Percentiles rank a stretch among this genome's conserved stretches.
phyloP scores from a whole-genome alignment of 1,139 yeast genomes.

The Candida neerlandica region DNA sequence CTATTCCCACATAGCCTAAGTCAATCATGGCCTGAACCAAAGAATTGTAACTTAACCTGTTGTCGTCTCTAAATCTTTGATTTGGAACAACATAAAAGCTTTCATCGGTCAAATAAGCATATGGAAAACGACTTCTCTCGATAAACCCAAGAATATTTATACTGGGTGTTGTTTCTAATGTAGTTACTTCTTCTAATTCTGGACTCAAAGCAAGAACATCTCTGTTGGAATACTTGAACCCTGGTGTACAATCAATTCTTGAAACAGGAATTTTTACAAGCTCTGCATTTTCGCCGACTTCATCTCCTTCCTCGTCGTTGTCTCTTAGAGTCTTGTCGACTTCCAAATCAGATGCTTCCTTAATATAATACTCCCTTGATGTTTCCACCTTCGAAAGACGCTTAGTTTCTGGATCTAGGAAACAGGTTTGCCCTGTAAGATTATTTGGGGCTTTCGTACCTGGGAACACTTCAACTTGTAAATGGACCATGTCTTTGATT shows the following conservation, averaged over 20 bases:
- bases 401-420: constrained; percentile 18
- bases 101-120: constrained; percentile 61
- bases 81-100: constrained; percentile 58
- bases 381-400: constrained; percentile 20
- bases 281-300: neutral
- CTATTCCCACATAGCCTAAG: constrained; percentile 55
- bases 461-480: constrained; percentile 68
- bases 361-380: constrained; percentile 26
- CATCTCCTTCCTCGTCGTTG: constrained; percentile 22
- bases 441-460: constrained; percentile 53
- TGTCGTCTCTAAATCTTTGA: constrained; percentile 33
- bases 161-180: constrained; percentile 48
- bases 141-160: constrained; percentile 70
- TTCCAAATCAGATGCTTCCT: constrained; percentile 12
- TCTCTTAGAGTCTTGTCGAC: constrained; percentile 10
- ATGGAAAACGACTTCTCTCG: constrained; percentile 47
- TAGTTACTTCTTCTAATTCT: constrained; percentile 45
- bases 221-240: constrained; percentile 68
- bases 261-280: neutral
- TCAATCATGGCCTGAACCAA: constrained; percentile 58
- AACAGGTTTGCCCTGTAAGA: constrained; percentile 35
- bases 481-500: constrained; percentile 14
- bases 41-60: constrained; percentile 50
- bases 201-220: constrained; percentile 41
- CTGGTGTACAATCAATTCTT: constrained; percentile 26